Evolutionary conservation across 2,329 filamentous ascomycete genomes (phyloP).

Genomic region (Fusarium sp.): DNA sequence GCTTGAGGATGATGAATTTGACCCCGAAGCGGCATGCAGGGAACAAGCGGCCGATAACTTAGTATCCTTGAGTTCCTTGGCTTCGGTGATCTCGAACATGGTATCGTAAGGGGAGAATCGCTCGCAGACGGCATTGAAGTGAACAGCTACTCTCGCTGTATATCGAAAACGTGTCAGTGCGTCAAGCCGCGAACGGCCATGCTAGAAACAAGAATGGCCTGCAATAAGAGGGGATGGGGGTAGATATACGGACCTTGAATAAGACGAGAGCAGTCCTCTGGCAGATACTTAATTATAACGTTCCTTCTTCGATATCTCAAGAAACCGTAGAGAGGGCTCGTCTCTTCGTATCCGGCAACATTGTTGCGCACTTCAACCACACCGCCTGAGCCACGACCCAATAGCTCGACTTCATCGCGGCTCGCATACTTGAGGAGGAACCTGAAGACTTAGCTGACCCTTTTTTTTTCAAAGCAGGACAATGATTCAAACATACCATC

Average conservation of each 20-base stretch:
- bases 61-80: slow-evolving; percentile 87
- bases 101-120: slow-evolving; percentile 89
- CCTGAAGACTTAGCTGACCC: slow-evolving; percentile 65
- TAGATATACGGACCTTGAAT: slow-evolving; percentile 82
- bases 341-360: slow-evolving; percentile 83
- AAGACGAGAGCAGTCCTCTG: slow-evolving; percentile 89
- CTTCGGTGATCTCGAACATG: slow-evolving; percentile 78
- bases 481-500: slow-evolving; percentile 77
- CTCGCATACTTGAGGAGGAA: slow-evolving; percentile 92
- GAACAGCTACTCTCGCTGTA: slow-evolving; percentile 83
- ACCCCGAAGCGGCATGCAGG: slow-evolving; percentile 87
- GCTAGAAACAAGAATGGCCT: not conserved
- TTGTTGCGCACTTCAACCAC: slow-evolving; percentile 85
- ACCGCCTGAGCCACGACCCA: slow-evolving; percentile 82
- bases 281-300: slow-evolving; percentile 92
- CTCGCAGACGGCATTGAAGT: slow-evolving; percentile 76
- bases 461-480: not conserved
- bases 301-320: slow-evolving; percentile 90
- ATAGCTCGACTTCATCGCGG: slow-evolving; percentile 87
- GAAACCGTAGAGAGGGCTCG: slow-evolving; percentile 91
- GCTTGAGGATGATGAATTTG: slow-evolving; percentile 85
- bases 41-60: slow-evolving; percentile 90
- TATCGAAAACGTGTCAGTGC: slow-evolving; percentile 34
- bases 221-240: not conserved
- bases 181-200: not conserved